Conservation (phyloP, 148 eudicot species). For the Suaeda aralocaspica region DNA sequence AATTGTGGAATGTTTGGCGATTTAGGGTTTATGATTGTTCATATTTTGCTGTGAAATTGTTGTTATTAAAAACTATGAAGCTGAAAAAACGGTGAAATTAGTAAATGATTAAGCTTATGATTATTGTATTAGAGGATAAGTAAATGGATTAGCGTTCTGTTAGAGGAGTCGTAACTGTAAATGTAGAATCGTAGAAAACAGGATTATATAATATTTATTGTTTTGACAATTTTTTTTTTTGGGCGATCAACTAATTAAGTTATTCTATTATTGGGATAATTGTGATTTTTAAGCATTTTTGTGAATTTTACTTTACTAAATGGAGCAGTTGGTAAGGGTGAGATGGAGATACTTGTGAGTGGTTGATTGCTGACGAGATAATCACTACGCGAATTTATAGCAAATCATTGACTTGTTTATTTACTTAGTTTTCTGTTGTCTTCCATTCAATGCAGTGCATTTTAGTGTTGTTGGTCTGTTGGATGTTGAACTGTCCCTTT, state of each 20-base stretch:
- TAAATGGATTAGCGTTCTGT: neutral
- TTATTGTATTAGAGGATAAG: neutral
- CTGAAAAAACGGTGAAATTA: neutral
- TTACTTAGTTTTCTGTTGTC: neutral
- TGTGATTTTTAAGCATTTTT: neutral
- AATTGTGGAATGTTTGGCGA: neutral
- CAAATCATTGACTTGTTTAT: neutral
- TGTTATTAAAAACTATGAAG: neutral
- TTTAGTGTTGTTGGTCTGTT: neutral
- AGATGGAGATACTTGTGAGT: neutral
- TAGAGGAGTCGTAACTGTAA: neutral
- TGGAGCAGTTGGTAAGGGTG: neutral
- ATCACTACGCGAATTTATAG: neutral
- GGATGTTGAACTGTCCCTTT: neutral
- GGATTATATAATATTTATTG: neutral
- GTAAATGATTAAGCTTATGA: neutral
- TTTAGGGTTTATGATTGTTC: neutral
- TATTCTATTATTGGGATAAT: neutral
- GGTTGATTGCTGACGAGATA: neutral
- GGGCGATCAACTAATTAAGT: neutral
- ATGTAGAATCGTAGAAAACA: neutral
- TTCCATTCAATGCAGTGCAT: constrained; percentile 1
- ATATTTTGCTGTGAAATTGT: neutral
- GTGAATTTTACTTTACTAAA: neutral
- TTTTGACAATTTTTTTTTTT: no score